A percentile compares a stretch with the other conserved stretches of the same genome.
phyloP scores from a whole-genome alignment of 2,329 filamentous ascomycete species.

The Fusarium praegraminearum region DNA sequence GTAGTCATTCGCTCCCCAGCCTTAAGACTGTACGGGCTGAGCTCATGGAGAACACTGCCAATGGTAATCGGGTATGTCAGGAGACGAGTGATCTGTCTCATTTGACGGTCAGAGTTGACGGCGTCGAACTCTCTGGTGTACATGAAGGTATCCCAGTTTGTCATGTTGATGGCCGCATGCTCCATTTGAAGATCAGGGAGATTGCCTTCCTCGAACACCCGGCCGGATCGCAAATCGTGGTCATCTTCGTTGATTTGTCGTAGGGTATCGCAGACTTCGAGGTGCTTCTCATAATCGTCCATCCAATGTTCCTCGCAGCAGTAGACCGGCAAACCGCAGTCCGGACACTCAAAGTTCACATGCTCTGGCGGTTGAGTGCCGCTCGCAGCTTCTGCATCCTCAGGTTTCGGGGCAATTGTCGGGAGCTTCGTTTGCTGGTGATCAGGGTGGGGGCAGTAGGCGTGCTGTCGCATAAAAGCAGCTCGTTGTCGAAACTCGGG shows the following conservation, averaged over 20 bases:
- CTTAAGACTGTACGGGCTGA: slow-evolving; percentile 90
- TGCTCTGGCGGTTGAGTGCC: slow-evolving; percentile 77
- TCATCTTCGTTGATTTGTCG: slow-evolving; percentile 98
- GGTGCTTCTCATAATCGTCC: slow-evolving; percentile 92
- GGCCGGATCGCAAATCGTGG: slow-evolving; percentile 89
- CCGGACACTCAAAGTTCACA: slow-evolving; percentile 93
- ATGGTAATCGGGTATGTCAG: slow-evolving; percentile 95
- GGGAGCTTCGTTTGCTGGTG: slow-evolving; percentile 81
- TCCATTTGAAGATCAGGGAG: slow-evolving; percentile 92
- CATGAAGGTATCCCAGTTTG: slow-evolving; percentile 97
- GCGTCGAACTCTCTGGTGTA: slow-evolving; percentile 93
- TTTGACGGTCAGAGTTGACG: slow-evolving; percentile 87
- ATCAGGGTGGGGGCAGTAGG: slow-evolving; percentile 90
- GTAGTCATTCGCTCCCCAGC: slow-evolving; percentile 80
- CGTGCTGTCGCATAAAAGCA: slow-evolving; percentile 91
- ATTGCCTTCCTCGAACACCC: slow-evolving; percentile 93
- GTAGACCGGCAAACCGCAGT: slow-evolving; percentile 93
- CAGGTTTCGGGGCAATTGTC: slow-evolving; percentile 72
- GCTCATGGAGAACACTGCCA: slow-evolving; percentile 89
- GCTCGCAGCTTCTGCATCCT: slow-evolving; percentile 67
- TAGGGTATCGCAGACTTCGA: slow-evolving; percentile 92
- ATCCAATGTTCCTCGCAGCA: slow-evolving; percentile 97
- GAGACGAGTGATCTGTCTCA: slow-evolving; percentile 92
- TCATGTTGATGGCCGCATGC: slow-evolving; percentile 95
- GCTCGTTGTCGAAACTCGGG: slow-evolving; percentile 88